Evolutionary conservation across 169 alveolate genomes (phyloP), one percentile per base, ranked within the genome.

Genomic region (Eimeria falciformis): DNA sequence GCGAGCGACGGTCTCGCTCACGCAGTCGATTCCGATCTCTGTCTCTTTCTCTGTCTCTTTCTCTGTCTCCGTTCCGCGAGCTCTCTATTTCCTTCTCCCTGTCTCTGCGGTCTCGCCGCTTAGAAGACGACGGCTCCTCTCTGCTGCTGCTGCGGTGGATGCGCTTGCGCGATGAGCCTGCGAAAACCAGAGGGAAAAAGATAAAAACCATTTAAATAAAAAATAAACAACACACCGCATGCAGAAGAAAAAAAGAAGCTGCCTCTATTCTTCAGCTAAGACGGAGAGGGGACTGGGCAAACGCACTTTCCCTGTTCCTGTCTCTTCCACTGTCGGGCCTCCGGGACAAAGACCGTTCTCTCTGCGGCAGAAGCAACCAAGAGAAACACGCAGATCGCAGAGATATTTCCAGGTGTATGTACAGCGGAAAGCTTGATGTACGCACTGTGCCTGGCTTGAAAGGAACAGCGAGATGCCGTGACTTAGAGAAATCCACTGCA

Each of bases 141-240:
- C 82, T 71, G 56, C 82, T 71, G 82, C 82, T 71, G 18, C 37
- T 33, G 5, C 82, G 82, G n/a, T 27, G 82, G 18, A 27, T 23
- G 21, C 82, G 45, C 82, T 71, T 71, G 6, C 56, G 82, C 23
- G 82, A 17, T 18, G 9, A 71, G 25, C 83, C 83, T 71, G 56
- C 73, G n/a, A n/a, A n/a, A 62, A 14, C 62, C 62, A 11, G n/a
- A 50, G 62, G 62, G 14, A 50, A 50, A 50, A 7, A 50, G 14
- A 50, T 7, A 14, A 50, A 14, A 14, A 50, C 7, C 7, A 7
- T 50, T 50, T 11, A 50, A 7, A 11, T 50, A 50, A 14, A 14
- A 50, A 50, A 50, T 14, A 50, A 14, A n/a, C n/a, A n/a, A n/a
- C n/a, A n/a, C n/a, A n/a, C n/a, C n/a, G n/a, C n/a, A n/a, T n/a